A percentile compares a stretch with the other conserved stretches of the same genome.
Conservation (phyloP, 1,284 basidiomycete species). For the Trichosporon sp. region DNA sequence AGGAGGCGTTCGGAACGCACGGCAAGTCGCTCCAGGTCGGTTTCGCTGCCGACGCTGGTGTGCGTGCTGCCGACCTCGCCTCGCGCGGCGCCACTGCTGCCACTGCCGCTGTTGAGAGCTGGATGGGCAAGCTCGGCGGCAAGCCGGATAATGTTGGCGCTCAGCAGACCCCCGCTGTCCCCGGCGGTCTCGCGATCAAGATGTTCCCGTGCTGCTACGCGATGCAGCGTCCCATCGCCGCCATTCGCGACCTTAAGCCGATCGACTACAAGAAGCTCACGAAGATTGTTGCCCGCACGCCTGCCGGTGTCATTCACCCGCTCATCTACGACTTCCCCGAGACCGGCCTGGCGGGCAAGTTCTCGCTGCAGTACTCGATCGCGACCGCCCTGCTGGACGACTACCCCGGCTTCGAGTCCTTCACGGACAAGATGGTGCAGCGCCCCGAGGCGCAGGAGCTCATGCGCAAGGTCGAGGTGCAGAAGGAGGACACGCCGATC, state of each 20-base stretch:
- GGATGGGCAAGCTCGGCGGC: slow-evolving; percentile 25
- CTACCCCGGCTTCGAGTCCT: slow-evolving; percentile 23
- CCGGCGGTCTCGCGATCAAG: slow-evolving; percentile 25
- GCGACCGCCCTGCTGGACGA: slow-evolving; percentile 23
- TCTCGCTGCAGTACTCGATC: slow-evolving; percentile 26
- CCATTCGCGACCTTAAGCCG: slow-evolving; percentile 24
- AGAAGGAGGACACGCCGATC: slow-evolving; percentile 23
- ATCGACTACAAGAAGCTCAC: slow-evolving; percentile 18
- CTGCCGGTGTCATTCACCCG: slow-evolving; percentile 24
- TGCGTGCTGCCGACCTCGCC: slow-evolving; percentile 21
- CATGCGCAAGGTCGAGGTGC: slow-evolving; percentile 22
- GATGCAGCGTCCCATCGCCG: slow-evolving; percentile 26
- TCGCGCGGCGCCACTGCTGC: slow-evolving; percentile 21
- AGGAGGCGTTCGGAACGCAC: slow-evolving; percentile 28
- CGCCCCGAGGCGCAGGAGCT: slow-evolving; percentile 23
- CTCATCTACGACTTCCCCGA: slow-evolving; percentile 25
- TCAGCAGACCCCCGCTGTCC: slow-evolving; percentile 21
- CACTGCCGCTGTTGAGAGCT: slow-evolving; percentile 23
- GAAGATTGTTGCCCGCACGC: slow-evolving; percentile 22
- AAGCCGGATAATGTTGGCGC: not conserved
- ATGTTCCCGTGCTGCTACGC: slow-evolving; percentile 30
- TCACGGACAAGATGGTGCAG: slow-evolving; percentile 23
- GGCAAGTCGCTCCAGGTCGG: slow-evolving; percentile 27
- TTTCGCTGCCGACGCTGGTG: slow-evolving; percentile 23
- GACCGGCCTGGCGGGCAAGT: slow-evolving; percentile 26